A percentile compares a stretch with the other conserved stretches of the same genome.
These are phyloP conservation scores for Solanum hybrid DNA, from an alignment of 305 asterid species.

Conservation along the genomic window DNA sequence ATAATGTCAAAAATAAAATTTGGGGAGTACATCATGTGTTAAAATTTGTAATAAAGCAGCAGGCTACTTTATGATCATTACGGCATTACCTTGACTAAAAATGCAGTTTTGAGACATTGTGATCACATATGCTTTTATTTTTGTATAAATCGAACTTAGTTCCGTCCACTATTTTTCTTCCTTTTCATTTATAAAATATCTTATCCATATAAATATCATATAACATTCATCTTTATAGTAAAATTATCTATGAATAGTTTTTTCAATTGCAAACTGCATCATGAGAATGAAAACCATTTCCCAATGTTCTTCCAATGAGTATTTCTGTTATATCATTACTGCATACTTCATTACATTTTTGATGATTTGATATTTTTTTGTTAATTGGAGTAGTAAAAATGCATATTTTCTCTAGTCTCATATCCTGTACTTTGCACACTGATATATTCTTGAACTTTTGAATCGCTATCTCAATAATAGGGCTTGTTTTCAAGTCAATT, in stretches of 20 bases:
- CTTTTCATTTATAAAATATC: background rate
- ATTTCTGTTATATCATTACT: background rate
- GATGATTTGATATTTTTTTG: background rate
- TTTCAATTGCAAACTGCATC: background rate
- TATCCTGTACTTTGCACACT: background rate
- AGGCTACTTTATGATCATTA: background rate
- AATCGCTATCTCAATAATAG: conserved; percentile 14
- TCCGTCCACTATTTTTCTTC: background rate
- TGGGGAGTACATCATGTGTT: background rate
- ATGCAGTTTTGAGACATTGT: background rate
- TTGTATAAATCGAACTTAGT: background rate
- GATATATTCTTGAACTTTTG: background rate
- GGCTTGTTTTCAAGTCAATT: conserved; percentile 65
- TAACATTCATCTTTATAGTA: background rate
- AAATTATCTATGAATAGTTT: background rate
- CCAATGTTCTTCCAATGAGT: background rate
- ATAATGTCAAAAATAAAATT: background rate
- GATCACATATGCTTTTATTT: background rate
- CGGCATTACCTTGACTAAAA: background rate
- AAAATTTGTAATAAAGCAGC: background rate
- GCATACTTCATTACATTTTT: background rate
- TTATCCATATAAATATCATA: background rate
- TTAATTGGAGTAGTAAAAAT: background rate
- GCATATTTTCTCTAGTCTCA: background rate
- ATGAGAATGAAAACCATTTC: conserved; percentile 1